phyloP scores from a whole-genome alignment of 805 yeast genomes.

The Diddensiella transvaalensis region DNA sequence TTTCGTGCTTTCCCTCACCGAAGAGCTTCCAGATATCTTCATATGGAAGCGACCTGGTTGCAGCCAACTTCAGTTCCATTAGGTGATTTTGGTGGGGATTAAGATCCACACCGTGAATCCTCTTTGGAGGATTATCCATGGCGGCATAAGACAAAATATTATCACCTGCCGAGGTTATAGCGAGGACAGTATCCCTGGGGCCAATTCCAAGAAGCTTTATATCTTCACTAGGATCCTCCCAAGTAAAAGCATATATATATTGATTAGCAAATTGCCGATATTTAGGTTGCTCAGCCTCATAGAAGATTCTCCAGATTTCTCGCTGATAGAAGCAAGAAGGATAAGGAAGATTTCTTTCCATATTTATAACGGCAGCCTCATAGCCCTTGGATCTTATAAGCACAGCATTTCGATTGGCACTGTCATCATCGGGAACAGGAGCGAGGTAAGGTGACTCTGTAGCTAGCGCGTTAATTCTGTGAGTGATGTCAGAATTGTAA shows the following conservation, averaged over 20 bases:
- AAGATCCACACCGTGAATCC: conserved; percentile 81
- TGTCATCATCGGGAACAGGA: conserved; percentile 38
- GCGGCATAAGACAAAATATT: conserved; percentile 71
- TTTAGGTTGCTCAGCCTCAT: conserved; percentile 64
- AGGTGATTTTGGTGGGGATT: conserved; percentile 82
- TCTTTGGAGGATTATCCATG: conserved; percentile 65
- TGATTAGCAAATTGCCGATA: conserved; percentile 72
- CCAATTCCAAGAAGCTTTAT: conserved; percentile 58
- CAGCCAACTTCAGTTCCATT: conserved; percentile 73
- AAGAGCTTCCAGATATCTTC: conserved; percentile 70
- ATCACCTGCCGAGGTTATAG: conserved; percentile 86
- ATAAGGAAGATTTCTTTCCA: conserved; percentile 63
- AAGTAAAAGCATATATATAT: conserved; percentile 81
- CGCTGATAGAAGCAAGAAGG: conserved; percentile 78
- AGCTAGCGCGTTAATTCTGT: conserved; percentile 64
- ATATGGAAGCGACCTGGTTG: conserved; percentile 52
- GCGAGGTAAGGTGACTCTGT: conserved; percentile 81
- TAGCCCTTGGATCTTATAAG: conserved; percentile 52
- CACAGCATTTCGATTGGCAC: conserved; percentile 9
- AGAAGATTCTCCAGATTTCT: conserved; percentile 76
- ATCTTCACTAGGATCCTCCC: conserved; percentile 90
- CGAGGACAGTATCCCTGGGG: conserved; percentile 67
- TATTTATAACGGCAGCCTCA: conserved; percentile 66
- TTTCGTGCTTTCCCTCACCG: conserved; percentile 65
- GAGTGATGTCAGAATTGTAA: conserved; percentile 45